Evolutionary conservation across 192 early-diverging fungal genomes (phyloP).

Genomic region (Geranomyces variabilis): DNA sequence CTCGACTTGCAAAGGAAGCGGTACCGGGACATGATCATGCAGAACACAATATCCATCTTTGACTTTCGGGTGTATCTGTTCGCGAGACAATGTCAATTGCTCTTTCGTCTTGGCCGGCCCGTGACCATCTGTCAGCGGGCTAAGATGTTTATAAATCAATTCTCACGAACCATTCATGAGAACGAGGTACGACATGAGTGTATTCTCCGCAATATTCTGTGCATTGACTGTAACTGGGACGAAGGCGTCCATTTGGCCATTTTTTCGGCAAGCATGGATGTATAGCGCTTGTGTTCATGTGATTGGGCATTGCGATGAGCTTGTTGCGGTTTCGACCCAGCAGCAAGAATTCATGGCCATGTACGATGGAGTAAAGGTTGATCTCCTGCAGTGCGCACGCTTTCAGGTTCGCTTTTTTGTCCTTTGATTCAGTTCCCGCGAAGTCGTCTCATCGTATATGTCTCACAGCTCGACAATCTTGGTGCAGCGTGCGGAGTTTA

Average conservation of each 20-base stretch:
- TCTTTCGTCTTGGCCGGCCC: slow-evolving; percentile 68
- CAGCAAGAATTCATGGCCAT: slow-evolving; percentile 48
- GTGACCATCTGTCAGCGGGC: slow-evolving; percentile 72
- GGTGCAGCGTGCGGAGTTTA: slow-evolving; percentile 56
- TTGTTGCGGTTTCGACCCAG: slow-evolving; percentile 53
- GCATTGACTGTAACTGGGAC: not conserved
- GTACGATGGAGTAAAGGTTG: slow-evolving; percentile 77
- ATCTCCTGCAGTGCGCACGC: slow-evolving; percentile 73
- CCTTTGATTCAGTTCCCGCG: not conserved
- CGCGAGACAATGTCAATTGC: slow-evolving; percentile 82
- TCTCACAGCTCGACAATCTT: slow-evolving; percentile 70
- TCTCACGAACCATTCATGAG: slow-evolving; percentile 72
- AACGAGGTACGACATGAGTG: slow-evolving; percentile 55
- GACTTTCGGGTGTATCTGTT: slow-evolving; percentile 97
- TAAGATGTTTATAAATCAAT: slow-evolving; percentile 72
- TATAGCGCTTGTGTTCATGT: slow-evolving; percentile 78
- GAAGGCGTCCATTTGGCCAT: slow-evolving; percentile 52
- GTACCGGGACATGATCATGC: slow-evolving; percentile 85
- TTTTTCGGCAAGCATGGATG: slow-evolving; percentile 80
- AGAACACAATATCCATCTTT: slow-evolving; percentile 90
- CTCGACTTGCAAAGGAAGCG: slow-evolving; percentile 76
- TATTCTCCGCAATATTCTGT: too few relatives aligned
- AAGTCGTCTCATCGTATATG: not conserved
- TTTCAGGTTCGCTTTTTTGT: slow-evolving; percentile 68
- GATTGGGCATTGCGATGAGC: slow-evolving; percentile 76